Conservation (phyloP, 2,329 filamentous ascomycete species). For the Exophiala lecanii-corni region DNA sequence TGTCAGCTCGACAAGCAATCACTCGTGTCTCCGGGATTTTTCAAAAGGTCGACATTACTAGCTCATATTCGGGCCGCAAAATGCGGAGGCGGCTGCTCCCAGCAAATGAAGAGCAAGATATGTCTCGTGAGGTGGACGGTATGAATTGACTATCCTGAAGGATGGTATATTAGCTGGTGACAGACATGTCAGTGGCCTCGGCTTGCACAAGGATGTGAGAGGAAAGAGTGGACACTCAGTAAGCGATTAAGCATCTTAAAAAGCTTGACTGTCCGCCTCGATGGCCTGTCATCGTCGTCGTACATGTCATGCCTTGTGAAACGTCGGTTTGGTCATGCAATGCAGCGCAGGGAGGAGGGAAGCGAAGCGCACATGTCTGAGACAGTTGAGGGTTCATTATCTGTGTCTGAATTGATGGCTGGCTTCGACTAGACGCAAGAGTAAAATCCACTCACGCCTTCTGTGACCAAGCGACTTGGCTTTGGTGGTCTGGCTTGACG, state of each 20-base stretch:
- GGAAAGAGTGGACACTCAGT: neutral
- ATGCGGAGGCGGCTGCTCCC: slow-evolving; percentile 19
- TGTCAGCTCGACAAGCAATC: neutral
- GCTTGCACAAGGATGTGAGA: neutral
- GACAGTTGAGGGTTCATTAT: neutral
- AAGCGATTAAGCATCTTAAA: neutral
- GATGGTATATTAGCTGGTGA: too few relatives aligned
- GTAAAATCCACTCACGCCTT: neutral
- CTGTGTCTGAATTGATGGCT: neutral
- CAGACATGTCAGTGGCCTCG: neutral
- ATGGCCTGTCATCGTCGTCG: neutral
- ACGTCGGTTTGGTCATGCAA: neutral
- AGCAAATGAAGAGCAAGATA: neutral
- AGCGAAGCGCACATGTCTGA: neutral
- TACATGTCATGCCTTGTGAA: neutral
- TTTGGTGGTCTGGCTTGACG: too few relatives aligned
- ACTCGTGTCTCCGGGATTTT: too few relatives aligned
- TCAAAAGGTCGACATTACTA: too few relatives aligned
- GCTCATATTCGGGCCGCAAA: slow-evolving; percentile 6
- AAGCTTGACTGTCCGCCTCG: neutral
- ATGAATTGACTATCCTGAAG: too few relatives aligned
- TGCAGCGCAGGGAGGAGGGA: neutral
- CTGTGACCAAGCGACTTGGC: too few relatives aligned
- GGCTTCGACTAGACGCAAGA: neutral
- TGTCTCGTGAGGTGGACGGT: neutral